Percentiles rank a stretch among this genome's conserved stretches.
Evolutionary conservation across 2,329 filamentous ascomycete genomes (phyloP).

Genomic region (Rhynchosporium secalis): DNA sequence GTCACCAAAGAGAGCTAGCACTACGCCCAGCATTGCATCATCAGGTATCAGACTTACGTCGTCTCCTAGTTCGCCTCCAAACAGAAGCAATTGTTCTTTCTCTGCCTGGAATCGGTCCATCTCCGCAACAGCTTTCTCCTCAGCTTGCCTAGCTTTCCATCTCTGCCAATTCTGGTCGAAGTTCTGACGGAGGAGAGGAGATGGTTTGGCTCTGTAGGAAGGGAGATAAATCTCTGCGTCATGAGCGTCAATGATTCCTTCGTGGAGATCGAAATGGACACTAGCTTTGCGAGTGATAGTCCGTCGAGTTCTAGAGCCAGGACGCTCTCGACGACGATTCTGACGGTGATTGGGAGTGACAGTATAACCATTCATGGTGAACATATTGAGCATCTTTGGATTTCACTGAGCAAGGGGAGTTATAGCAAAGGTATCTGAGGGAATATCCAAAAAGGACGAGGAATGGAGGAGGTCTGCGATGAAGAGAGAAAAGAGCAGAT

Average conservation of each 20-base stretch:
- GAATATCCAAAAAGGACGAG: constrained; percentile 22
- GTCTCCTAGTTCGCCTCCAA: constrained; percentile 38
- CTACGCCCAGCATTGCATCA: constrained; percentile 38
- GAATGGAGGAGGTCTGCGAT: constrained; percentile 33
- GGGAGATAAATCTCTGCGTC: constrained; percentile 34
- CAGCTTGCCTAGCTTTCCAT: constrained; percentile 37
- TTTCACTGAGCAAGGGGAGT: neutral
- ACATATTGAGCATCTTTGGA: constrained; percentile 24
- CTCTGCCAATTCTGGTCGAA: constrained; percentile 38
- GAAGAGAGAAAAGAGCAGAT: constrained; percentile 19
- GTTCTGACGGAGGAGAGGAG: constrained; percentile 37
- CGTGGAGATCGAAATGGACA: constrained; percentile 30
- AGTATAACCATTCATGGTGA: constrained; percentile 28
- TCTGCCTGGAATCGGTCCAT: constrained; percentile 33
- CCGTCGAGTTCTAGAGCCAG: constrained; percentile 37
- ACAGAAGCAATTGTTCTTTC: constrained; percentile 35
- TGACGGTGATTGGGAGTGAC: constrained; percentile 35
- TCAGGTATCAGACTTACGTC: constrained; percentile 37
- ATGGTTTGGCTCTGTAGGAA: constrained; percentile 33
- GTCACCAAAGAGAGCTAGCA: constrained; percentile 38
- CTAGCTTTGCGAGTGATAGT: constrained; percentile 33
- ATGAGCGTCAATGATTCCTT: constrained; percentile 34
- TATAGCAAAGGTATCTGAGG: neutral
- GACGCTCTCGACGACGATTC: constrained; percentile 38
- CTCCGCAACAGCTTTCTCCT: constrained; percentile 32